A percentile compares a stretch with the other conserved stretches of the same genome.
phyloP scores from a whole-genome alignment of 495 filamentous ascomycete species.

The Tuber borchii region DNA sequence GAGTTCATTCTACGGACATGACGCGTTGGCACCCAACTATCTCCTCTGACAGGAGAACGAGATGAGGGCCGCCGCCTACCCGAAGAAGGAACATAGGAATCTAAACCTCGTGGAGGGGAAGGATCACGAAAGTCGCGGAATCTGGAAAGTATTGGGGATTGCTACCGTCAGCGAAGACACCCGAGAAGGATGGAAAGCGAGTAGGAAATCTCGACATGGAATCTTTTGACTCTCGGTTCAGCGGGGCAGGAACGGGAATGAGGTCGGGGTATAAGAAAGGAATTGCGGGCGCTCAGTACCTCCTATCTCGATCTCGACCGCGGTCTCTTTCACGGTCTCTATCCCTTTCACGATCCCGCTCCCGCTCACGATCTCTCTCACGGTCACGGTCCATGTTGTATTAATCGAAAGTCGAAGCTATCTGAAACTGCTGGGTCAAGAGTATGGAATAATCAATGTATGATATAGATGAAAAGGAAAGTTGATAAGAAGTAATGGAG shows the following conservation, averaged over 20 bases:
- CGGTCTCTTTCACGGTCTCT: slow-evolving; percentile 38
- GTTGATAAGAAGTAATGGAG: neutral
- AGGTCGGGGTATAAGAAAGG: slow-evolving; percentile 12
- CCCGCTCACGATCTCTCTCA: slow-evolving; percentile 17
- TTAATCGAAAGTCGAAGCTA: neutral
- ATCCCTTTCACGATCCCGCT: slow-evolving; percentile 32
- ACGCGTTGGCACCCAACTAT: slow-evolving; percentile 40
- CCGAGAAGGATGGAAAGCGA: neutral
- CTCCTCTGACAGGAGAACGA: slow-evolving; percentile 34
- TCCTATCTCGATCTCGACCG: slow-evolving; percentile 30
- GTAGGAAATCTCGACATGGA: slow-evolving; percentile 14
- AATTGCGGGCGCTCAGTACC: slow-evolving; percentile 22
- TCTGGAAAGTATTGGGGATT: slow-evolving; percentile 10
- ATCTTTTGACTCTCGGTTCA: slow-evolving; percentile 11
- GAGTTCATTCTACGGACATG: slow-evolving; percentile 26
- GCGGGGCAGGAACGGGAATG: slow-evolving; percentile 14
- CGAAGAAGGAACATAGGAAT: slow-evolving; percentile 38
- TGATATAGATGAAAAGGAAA: neutral
- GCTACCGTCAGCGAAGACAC: slow-evolving; percentile 13
- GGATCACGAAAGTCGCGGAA: slow-evolving; percentile 36
- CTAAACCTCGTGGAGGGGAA: slow-evolving; percentile 37
- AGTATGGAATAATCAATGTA: neutral
- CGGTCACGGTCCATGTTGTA: slow-evolving; percentile 32
- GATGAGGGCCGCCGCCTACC: slow-evolving; percentile 31
- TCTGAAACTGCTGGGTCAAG: neutral